Conservation (phyloP, 1,139 yeast genomes). For the Yamadazyma aaseri region DNA sequence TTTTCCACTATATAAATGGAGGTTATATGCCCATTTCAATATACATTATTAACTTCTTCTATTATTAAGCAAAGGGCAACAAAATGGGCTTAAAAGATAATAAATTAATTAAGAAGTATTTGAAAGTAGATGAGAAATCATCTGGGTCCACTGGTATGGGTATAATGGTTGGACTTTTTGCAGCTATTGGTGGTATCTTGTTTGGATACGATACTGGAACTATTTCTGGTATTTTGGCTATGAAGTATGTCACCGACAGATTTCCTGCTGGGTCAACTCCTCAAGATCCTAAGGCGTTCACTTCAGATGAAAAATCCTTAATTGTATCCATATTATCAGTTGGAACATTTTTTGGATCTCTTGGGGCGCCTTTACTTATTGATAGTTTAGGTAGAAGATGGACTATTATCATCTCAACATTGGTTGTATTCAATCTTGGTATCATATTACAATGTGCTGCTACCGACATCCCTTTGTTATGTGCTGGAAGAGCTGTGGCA, state of each 20-base stretch:
- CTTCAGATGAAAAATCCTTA: conserved; percentile 59
- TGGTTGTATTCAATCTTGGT: conserved; percentile 57
- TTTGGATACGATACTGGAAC: conserved; percentile 82
- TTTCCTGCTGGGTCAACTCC: conserved; percentile 32
- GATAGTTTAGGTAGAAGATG: conserved; percentile 57
- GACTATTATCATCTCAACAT: conserved; percentile 50
- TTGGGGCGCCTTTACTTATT: conserved; percentile 53
- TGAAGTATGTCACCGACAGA: conserved; percentile 57
- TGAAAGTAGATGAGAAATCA: conserved; percentile 42
- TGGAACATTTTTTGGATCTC: conserved; percentile 71
- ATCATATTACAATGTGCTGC: conserved; percentile 61
- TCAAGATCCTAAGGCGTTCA: conserved; percentile 34
- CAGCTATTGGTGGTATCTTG: conserved; percentile 67
- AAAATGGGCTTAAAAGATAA: conserved; percentile 41
- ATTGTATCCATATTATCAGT: conserved; percentile 67
- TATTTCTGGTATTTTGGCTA: conserved; percentile 72
- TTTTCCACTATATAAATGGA: too few relatives aligned
- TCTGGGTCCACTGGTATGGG: conserved; percentile 50
- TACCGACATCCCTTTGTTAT: conserved; percentile 34
- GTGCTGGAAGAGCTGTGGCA: conserved; percentile 59
- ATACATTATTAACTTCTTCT: too few relatives aligned
- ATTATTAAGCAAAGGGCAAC: too few relatives aligned
- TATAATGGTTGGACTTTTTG: conserved; percentile 45
- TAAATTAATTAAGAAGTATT: conserved; percentile 27
- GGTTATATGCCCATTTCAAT: too few relatives aligned